These are phyloP conservation scores for Saccharomycopsis malanga DNA, from an alignment of 805 yeast species.

Conservation along the genomic window DNA sequence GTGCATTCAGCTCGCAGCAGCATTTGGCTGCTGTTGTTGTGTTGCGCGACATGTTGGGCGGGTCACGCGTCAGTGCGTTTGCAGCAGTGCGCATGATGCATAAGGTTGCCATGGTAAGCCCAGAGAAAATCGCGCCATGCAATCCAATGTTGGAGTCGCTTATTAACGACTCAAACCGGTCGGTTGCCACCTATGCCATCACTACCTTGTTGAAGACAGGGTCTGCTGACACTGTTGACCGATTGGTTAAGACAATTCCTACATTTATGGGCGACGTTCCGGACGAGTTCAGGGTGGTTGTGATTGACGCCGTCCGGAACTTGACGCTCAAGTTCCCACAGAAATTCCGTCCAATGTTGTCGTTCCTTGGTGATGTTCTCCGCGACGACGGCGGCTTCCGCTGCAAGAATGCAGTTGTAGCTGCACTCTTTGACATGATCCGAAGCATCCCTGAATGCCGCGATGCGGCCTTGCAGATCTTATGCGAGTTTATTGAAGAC, in stretches of 20 bases:
- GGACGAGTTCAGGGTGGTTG: slow-evolving; percentile 91
- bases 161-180: slow-evolving; percentile 82
- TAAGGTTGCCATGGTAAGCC: slow-evolving; percentile 72
- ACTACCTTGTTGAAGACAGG: slow-evolving; percentile 94
- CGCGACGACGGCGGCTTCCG: slow-evolving; percentile 86
- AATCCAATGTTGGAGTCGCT: slow-evolving; percentile 80
- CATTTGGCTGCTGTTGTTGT: slow-evolving; percentile 65
- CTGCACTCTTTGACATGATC: slow-evolving; percentile 87
- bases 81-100: slow-evolving; percentile 90
- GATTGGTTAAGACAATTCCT: slow-evolving; percentile 79
- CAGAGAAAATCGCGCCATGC: slow-evolving; percentile 65
- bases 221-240: slow-evolving; percentile 80
- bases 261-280: slow-evolving; percentile 88
- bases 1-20: slow-evolving; percentile 50
- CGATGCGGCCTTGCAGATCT: slow-evolving; percentile 73
- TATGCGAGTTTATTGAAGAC: slow-evolving; percentile 97
- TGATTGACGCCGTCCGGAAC: slow-evolving; percentile 90
- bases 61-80: slow-evolving; percentile 86
- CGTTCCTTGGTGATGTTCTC: slow-evolving; percentile 74
- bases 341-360: slow-evolving; percentile 75
- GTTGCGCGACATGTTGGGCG: slow-evolving; percentile 69
- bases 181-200: slow-evolving; percentile 93
- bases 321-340: slow-evolving; percentile 89
- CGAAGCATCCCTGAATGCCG: slow-evolving; percentile 79
- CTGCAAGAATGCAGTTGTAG: slow-evolving; percentile 83